Evolutionary conservation across 441 rosid species (phyloP), one percentile per base, ranked within the genome.

Genomic region (Brassica balearica): DNA sequence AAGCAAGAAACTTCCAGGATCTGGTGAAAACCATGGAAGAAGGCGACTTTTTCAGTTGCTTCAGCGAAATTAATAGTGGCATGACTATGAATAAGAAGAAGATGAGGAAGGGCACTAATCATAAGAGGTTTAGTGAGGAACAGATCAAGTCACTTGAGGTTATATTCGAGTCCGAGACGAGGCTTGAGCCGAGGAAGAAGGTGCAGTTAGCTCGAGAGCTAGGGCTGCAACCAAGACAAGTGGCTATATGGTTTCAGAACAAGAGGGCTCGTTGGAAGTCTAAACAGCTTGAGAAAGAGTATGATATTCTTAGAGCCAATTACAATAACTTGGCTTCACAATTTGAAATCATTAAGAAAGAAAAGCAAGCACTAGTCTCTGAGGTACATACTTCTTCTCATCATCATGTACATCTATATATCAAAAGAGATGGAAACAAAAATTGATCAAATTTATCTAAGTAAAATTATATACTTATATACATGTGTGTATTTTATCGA

Each of bases 211-310:
- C 97, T 1, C 75, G 82, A 64, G 95, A 92, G 71, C 86, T 92
- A 3, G 92, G 89, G 78, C 80, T 92, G 64, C 90, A 90, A 79
- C 95, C 97, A 22, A 87, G 94, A 53, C 94, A 92, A 81, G 89
- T 92, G 29, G 91, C 97, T 75, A 90, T 92, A 73, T 92, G 95
- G 95, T 90, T 92, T 77, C 95, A 90, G 73, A 92, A 92, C 86
- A 88, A 83, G 80, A 85, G 97, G 84, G 95, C 97, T 27, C 86
- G 95, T 71, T 87, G 93, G 93, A 92, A 90, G 73, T 85, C 95
- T 1, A 92, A 90, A 77, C 90, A 83, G 81, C 81, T 90, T 6
- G 93, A 89, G 84, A 85, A 85, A 62, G 88, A 92, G 53, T 92
- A 84, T 77, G 83, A 68, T 27, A 74, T 68, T 14, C 88, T 92